Evolutionary conservation across 2,329 filamentous ascomycete genomes (phyloP).

Genomic region (Sclerotinia borealis): DNA sequence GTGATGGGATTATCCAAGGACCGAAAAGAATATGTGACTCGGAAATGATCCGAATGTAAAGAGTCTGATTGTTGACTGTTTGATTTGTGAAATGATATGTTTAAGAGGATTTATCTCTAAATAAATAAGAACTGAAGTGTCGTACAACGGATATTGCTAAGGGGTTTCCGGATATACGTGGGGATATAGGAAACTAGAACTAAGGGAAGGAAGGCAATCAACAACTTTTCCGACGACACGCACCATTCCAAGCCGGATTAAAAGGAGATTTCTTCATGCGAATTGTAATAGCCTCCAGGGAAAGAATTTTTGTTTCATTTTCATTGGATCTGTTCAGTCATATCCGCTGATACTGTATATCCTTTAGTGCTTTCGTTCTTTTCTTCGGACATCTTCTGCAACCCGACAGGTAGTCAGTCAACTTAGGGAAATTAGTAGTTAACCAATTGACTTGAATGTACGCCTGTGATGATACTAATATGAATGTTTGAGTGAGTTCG

Average conservation of each 20-base stretch:
- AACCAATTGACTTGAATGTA: too few relatives aligned
- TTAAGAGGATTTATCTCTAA: not conserved
- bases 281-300: not conserved
- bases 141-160: not conserved
- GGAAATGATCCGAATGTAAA: not conserved
- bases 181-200: constrained; percentile 6
- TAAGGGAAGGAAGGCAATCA: not conserved
- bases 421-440: too few relatives aligned
- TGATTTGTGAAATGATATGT: not conserved
- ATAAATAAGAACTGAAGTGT: not conserved
- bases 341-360: not conserved
- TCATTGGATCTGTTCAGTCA: not conserved
- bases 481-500: not conserved
- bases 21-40: not conserved
- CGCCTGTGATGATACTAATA: not conserved
- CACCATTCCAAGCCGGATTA: too few relatives aligned
- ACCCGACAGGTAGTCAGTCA: too few relatives aligned
- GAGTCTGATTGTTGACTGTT: not conserved
- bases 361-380: not conserved
- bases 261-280: too few relatives aligned
- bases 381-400: too few relatives aligned
- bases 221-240: not conserved
- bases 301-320: not conserved
- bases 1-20: not conserved
- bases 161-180: not conserved